phyloP scores from a whole-genome alignment of 2,329 filamentous ascomycete genomes.

The Clarireedia monteithiana region DNA sequence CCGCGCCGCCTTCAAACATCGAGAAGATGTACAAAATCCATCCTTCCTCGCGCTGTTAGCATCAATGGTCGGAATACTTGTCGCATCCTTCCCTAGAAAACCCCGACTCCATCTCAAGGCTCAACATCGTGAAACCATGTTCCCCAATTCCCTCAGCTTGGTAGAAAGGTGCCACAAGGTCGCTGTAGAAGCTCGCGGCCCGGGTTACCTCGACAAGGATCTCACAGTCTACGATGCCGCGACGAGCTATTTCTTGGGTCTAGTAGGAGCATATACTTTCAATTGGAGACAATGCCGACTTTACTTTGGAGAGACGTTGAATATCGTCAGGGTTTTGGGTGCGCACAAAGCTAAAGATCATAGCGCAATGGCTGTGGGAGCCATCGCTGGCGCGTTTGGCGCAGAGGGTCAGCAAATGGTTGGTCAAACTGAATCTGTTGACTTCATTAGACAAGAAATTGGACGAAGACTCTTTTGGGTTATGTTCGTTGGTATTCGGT shows the following conservation, averaged over 20 bases:
- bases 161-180: conserved; percentile 65
- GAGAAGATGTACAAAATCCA: conserved; percentile 58
- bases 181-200: conserved; percentile 58
- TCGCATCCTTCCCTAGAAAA: conserved; percentile 68
- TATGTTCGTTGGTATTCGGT: conserved; percentile 66
- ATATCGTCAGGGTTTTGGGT: conserved; percentile 59
- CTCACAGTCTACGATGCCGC: conserved; percentile 55
- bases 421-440: conserved; percentile 32
- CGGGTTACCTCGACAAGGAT: conserved; percentile 47
- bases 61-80: conserved; percentile 67
- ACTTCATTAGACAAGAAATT: conserved; percentile 65
- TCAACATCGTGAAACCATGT: conserved; percentile 55
- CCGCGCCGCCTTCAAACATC: conserved; percentile 56
- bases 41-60: conserved; percentile 64
- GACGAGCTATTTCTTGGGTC: conserved; percentile 67
- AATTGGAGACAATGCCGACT: conserved; percentile 59
- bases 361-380: conserved; percentile 25
- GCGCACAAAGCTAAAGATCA: conserved; percentile 46
- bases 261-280: conserved; percentile 60
- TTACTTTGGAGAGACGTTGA: conserved; percentile 66
- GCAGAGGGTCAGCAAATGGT: conserved; percentile 10
- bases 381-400: conserved; percentile 19
- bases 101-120: conserved; percentile 62
- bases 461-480: conserved; percentile 81
- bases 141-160: conserved; percentile 61